phyloP scores from a whole-genome alignment of 352 stramenopile species.

The Globisporangium heterothallicum region DNA sequence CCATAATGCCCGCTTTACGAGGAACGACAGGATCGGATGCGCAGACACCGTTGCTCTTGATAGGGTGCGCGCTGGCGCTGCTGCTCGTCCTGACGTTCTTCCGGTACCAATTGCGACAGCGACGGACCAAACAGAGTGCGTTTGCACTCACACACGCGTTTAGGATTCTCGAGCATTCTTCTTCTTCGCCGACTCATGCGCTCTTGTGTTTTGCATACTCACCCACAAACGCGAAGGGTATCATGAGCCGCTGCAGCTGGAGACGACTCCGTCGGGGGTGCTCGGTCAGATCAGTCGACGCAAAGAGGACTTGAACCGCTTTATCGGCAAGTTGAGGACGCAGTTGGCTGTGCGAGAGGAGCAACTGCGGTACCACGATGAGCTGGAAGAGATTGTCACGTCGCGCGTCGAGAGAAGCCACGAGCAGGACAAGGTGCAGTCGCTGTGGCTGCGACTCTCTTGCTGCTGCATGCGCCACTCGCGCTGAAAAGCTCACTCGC shows the following conservation, averaged over 20 bases:
- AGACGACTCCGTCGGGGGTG: conserved; percentile 23
- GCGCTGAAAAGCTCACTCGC: background rate
- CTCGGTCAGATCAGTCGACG: conserved; percentile 48
- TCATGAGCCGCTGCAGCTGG: conserved; percentile 34
- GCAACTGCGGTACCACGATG: conserved; percentile 54
- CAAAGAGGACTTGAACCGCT: conserved; percentile 57
- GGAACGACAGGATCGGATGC: conserved; percentile 18
- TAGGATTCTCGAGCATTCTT: background rate
- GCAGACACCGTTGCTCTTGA: conserved; percentile 32
- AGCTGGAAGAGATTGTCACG: conserved; percentile 65
- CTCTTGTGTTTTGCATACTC: background rate
- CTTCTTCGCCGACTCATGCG: background rate
- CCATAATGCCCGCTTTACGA: conserved; percentile 34
- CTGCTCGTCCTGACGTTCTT: conserved; percentile 34
- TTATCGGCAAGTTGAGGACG: conserved; percentile 42
- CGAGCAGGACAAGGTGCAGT: conserved; percentile 35
- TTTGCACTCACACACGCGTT: too few species aligned
- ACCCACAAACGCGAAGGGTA: conserved; percentile 22
- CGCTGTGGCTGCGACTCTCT: background rate
- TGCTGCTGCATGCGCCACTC: background rate
- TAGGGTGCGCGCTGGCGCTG: conserved; percentile 31
- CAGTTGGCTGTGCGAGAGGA: conserved; percentile 46
- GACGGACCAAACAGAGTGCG: conserved; percentile 13
- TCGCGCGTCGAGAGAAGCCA: conserved; percentile 41
- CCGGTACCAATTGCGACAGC: conserved; percentile 27